Evolutionary conservation across 1,139 yeast genomes (phyloP), one percentile per base, ranked within the genome.

Genomic region (Yamadazyma taylorii): DNA sequence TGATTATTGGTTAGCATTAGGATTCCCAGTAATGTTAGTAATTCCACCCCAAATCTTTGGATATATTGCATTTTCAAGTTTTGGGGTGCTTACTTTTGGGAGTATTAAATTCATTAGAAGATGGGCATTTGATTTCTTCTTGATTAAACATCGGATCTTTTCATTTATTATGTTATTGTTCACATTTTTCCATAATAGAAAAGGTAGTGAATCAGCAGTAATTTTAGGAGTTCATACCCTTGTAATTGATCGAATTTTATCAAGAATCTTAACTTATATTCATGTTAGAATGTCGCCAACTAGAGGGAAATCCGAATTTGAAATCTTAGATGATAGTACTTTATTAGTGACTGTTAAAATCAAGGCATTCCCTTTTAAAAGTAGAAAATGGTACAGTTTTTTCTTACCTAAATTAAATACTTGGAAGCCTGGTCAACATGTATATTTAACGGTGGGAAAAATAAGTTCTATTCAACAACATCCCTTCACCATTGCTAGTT

Each of bases 41-140:
- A 72, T 74, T 30, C 79, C 79, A 2, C 78, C 79, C 2, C 75
- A 69, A 45, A 70, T 69, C 15, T 74, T 73, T 52, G 79, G 79
- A 6, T 65, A 70, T 56, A 73, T 73, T 38, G 68, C 78, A 0
- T 70, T 63, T 44, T 60, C 61, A 3, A 55, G 63, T 29, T 60
- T 73, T 48, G 58, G 58, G 17, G 39, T 70, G 26, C 52, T 73
- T 39, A 61, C 63, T 3, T 61, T 66, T 54, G 70, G 62, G 3
- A 63, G 71, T 34, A 33, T 67, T n/a, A 61, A 58, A 37, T 51
- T 64, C 30, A 51, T 74, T 11, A 52, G 79, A 39, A 59, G 55
- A 37, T 57, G 58, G 42, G 66, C 75, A 2, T 74, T 60, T 44
- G 79, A 74, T 35, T 57, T 68, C 42, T 71, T 74, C 44, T 55